Percentiles rank a stretch among this genome's conserved stretches.
phyloP scores from a whole-genome alignment of 2,329 filamentous ascomycete species.

The Chaetomiaceae sp. region DNA sequence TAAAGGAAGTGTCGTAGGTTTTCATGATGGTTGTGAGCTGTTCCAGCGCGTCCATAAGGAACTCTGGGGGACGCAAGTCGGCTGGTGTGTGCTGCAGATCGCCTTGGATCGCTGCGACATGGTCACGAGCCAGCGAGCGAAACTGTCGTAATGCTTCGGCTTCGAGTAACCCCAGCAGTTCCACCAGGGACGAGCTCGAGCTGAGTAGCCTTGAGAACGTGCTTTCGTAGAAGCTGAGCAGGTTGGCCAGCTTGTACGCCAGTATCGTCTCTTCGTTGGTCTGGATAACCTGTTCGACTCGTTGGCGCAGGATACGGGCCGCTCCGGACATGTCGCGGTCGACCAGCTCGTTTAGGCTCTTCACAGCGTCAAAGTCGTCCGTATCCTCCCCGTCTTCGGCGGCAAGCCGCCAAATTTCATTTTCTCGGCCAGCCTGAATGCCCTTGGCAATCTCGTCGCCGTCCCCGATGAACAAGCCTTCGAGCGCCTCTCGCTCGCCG shows the following conservation, averaged over 20 bases:
- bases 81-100: slow-evolving; percentile 63
- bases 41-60: slow-evolving; percentile 73
- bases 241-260: slow-evolving; percentile 83
- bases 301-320: slow-evolving; percentile 75
- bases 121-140: slow-evolving; percentile 71
- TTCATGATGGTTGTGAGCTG: slow-evolving; percentile 74
- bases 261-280: slow-evolving; percentile 84
- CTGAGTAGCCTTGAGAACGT: slow-evolving; percentile 80
- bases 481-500: slow-evolving; percentile 85
- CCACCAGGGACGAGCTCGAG: slow-evolving; percentile 59
- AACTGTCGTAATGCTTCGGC: slow-evolving; percentile 77
- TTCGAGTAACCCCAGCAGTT: slow-evolving; percentile 62
- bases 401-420: slow-evolving; percentile 73
- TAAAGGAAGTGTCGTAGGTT: slow-evolving; percentile 77
- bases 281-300: slow-evolving; percentile 86
- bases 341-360: slow-evolving; percentile 78
- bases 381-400: slow-evolving; percentile 50
- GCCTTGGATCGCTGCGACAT: slow-evolving; percentile 66
- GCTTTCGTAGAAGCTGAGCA: slow-evolving; percentile 80
- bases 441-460: slow-evolving; percentile 81
- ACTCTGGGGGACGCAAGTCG: slow-evolving; percentile 73
- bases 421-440: slow-evolving; percentile 71
- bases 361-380: slow-evolving; percentile 67
- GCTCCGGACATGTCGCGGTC: slow-evolving; percentile 79
- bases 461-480: slow-evolving; percentile 84